A percentile compares a stretch with the other conserved stretches of the same genome.
These are phyloP conservation scores for Aotearoamyces nothofagi DNA, from an alignment of 2,329 filamentous ascomycete species.

Conservation along the genomic window DNA sequence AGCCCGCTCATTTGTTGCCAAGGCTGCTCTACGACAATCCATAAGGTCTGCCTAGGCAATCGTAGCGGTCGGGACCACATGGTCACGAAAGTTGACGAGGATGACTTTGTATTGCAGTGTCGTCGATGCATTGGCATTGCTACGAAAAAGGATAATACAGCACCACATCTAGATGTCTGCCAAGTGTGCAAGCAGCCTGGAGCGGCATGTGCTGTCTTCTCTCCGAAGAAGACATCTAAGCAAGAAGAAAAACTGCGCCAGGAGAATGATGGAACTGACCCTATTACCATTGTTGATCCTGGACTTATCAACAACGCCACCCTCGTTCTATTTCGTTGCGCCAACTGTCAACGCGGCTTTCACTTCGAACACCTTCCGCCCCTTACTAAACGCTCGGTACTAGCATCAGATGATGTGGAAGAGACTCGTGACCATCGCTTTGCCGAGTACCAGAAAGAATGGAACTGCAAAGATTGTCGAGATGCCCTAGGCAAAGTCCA, in stretches of 20 bases:
- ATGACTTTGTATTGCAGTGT: conserved; percentile 79
- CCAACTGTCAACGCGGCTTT: conserved; percentile 59
- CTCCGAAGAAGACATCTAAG: conserved; percentile 52
- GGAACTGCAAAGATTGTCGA: conserved; percentile 68
- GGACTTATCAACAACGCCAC: conserved; percentile 58
- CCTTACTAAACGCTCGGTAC: conserved; percentile 19
- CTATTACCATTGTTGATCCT: conserved; percentile 46
- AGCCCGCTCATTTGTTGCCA: conserved; percentile 67
- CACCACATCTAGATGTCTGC: conserved; percentile 60
- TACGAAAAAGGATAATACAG: conserved; percentile 49
- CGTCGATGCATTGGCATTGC: conserved; percentile 62
- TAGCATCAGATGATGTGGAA: conserved; percentile 23
- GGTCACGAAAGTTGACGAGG: conserved; percentile 67
- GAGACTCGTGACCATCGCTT: conserved; percentile 45
- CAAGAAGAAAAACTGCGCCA: conserved; percentile 75
- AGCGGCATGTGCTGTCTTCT: conserved; percentile 58
- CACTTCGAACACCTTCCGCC: conserved; percentile 69
- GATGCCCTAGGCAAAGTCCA: conserved; percentile 52
- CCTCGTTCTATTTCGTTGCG: conserved; percentile 74
- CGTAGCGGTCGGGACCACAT: conserved; percentile 68
- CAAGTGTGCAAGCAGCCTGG: conserved; percentile 53
- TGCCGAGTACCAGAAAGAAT: conserved; percentile 57
- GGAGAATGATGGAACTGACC: conserved; percentile 67
- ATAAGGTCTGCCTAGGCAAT: conserved; percentile 67
- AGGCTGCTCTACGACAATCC: conserved; percentile 73